These are phyloP conservation scores for Plasmodium reichenowi DNA, from an alignment of 169 alveolate species.

Conservation along the genomic window DNA sequence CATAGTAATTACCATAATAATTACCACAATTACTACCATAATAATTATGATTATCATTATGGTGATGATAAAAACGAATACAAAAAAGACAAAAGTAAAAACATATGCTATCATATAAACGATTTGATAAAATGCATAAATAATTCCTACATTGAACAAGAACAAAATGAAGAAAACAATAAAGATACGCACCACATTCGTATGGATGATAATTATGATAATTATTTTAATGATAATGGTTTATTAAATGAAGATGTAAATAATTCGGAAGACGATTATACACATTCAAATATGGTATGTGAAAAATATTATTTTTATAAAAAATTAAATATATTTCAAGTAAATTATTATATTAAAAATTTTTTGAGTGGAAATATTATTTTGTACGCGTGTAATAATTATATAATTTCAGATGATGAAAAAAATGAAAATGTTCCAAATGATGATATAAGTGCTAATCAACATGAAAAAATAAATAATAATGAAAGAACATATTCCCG, in stretches of 20 bases:
- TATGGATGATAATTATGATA: slow-evolving; percentile 6
- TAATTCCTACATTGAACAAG: neutral
- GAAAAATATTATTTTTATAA: slow-evolving; percentile 28
- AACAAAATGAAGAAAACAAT: neutral
- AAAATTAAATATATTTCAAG: slow-evolving; percentile 44
- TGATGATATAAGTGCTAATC: neutral
- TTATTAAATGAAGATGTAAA: neutral
- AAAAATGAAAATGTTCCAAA: neutral
- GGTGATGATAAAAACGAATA: neutral
- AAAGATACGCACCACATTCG: neutral
- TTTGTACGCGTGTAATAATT: slow-evolving; percentile 62
- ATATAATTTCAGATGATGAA: slow-evolving; percentile 42
- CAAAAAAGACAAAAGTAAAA: neutral
- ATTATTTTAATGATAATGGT: neutral
- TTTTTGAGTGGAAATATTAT: slow-evolving; percentile 59
- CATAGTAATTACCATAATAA: slow-evolving; percentile 4
- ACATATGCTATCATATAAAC: neutral
- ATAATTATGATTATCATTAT: neutral
- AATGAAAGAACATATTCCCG: neutral
- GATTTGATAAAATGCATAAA: neutral
- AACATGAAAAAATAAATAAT: neutral
- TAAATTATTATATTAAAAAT: slow-evolving; percentile 47
- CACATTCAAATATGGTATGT: slow-evolving; percentile 20
- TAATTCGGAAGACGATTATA: neutral
- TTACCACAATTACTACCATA: neutral